Evolutionary conservation across 768 basidiomycete genomes (phyloP), one percentile per base, ranked within the genome.

Genomic region (Strobilomyces echinocephalus): DNA sequence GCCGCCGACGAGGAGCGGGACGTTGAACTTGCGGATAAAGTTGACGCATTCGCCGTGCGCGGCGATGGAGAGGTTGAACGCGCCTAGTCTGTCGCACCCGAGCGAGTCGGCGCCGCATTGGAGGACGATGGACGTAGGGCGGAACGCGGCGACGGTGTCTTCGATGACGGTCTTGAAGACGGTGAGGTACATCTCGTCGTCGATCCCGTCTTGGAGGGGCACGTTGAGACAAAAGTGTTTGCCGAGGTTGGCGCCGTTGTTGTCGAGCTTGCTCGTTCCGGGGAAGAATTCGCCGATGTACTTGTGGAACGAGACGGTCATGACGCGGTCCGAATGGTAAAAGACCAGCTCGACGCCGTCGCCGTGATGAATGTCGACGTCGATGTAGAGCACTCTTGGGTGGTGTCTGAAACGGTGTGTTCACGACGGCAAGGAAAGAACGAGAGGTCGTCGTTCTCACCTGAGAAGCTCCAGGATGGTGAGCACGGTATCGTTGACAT

Each of bases 271-370:
- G 15, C 95, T 97, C 0, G 95, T 99, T 0, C 95, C 94, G 0
- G 95, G 95, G 70, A 99, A 99, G 77, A 99, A 99, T 64, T 95
- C 92, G 52, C 92, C 94, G 1, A 90, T 94, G 75, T 97, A 99
- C 73, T 98, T 98, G 77, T 99, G 95, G 73, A 99, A 99, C 1
- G 95, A 97, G 14, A 97, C 91, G 0, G 95, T 98, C 82, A 97
- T 88, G 58, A 99, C 95, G n/a, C 95, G 86, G 63, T 99, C 94
- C 36, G 92, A 88, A 61, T 95, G 88, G 72, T 95, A 99, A 71
- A 99, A 98, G 0, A 97, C 97, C 55, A 95, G 88, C 66, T 99
- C 93, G 3, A 99, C 97, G 21, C 95, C 95, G 63, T 99, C 95
- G 8, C 95, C 95, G 61, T 99, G 95, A 69, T 99, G 95, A 52